phyloP scores from a whole-genome alignment of 148 eudicot species.

The Rhododendron molle region DNA sequence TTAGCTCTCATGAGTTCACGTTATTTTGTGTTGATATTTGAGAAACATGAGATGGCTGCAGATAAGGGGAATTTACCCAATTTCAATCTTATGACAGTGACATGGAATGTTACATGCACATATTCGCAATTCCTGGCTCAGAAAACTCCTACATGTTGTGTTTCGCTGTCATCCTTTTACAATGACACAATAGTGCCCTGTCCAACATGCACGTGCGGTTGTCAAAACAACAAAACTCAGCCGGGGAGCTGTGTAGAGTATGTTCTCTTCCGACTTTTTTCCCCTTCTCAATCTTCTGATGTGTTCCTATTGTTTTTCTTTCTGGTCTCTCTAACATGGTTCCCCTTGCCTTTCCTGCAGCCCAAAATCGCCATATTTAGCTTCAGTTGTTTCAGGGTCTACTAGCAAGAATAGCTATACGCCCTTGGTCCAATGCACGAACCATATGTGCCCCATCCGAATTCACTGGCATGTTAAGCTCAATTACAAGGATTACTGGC shows the following conservation, averaged over 20 bases:
- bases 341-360: constrained; percentile 24
- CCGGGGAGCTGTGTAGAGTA: constrained; percentile 58
- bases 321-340: constrained; percentile 7
- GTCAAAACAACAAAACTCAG: constrained; percentile 42
- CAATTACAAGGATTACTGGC: constrained; percentile 55
- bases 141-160: constrained; percentile 59
- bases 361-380: constrained; percentile 31
- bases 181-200: constrained; percentile 62
- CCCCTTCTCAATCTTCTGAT: background rate
- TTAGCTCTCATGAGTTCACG: background rate
- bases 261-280: constrained; percentile 14
- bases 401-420: constrained; percentile 24
- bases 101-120: constrained; percentile 69
- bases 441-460: constrained; percentile 54
- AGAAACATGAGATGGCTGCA: background rate
- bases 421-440: constrained; percentile 56
- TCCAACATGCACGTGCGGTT: constrained; percentile 62
- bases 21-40: background rate
- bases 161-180: constrained; percentile 58
- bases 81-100: constrained; percentile 38
- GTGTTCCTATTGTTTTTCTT: background rate
- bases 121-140: constrained; percentile 58
- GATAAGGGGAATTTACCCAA: background rate
- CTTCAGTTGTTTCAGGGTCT: constrained; percentile 33
- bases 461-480: constrained; percentile 57